phyloP scores from a whole-genome alignment of 2,329 filamentous ascomycete species.

The Aspergillus sp. region DNA sequence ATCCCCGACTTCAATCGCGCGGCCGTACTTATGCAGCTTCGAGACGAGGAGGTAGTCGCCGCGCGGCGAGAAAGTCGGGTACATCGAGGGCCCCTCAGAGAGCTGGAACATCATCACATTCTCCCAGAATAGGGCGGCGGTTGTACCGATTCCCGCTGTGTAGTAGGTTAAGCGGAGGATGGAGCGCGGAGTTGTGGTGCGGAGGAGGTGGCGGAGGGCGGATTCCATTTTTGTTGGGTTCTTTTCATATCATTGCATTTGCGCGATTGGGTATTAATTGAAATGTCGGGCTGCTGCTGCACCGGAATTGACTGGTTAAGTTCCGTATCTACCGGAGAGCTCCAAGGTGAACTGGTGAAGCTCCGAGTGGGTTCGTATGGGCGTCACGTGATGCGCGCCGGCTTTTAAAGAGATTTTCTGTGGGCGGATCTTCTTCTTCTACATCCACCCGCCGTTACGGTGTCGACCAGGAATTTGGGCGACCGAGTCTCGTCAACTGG shows the following conservation, averaged over 20 bases:
- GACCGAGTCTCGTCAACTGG: neutral
- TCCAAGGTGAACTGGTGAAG: neutral
- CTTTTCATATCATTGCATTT: neutral
- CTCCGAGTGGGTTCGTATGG: slow-evolving; percentile 1
- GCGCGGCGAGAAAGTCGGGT: slow-evolving; percentile 71
- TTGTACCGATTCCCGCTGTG: slow-evolving; percentile 36
- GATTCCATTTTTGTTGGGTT: slow-evolving; percentile 26
- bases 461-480: neutral
- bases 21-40: slow-evolving; percentile 67
- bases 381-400: neutral
- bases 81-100: slow-evolving; percentile 78
- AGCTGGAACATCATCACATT: slow-evolving; percentile 63
- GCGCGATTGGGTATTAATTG: too few species aligned
- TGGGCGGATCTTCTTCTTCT: neutral
- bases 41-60: slow-evolving; percentile 71
- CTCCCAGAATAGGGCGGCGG: slow-evolving; percentile 43
- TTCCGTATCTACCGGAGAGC: neutral
- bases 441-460: neutral
- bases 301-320: too few species aligned
- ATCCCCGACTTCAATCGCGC: slow-evolving; percentile 73
- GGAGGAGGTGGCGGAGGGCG: slow-evolving; percentile 29
- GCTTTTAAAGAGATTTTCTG: neutral
- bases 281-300: too few species aligned
- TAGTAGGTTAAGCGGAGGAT: slow-evolving; percentile 20
- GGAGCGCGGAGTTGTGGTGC: slow-evolving; percentile 11